Evolutionary conservation across 805 yeast genomes (phyloP).

Genomic region (Wickerhamomyces sydowiorum): DNA sequence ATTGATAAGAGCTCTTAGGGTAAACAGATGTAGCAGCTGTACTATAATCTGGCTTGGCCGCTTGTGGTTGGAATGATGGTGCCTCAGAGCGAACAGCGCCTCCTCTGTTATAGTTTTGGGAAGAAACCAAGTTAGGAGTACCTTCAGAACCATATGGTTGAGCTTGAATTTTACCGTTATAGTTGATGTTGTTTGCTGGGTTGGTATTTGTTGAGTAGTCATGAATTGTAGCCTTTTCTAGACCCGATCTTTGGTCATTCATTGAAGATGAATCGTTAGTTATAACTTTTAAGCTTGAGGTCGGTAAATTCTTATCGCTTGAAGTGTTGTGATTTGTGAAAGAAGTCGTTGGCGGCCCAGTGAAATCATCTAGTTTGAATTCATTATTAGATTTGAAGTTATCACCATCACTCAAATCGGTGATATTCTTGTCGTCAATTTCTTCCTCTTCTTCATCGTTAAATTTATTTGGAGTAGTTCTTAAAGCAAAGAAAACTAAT

Average conservation of each 20-base stretch:
- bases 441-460: slow-evolving; percentile 9
- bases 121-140: slow-evolving; percentile 20
- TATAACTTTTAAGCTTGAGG: slow-evolving; percentile 15
- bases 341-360: slow-evolving; percentile 2
- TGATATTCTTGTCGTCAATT: slow-evolving; percentile 13
- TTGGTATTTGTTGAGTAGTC: slow-evolving; percentile 17
- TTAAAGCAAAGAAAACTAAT: slow-evolving; percentile 36
- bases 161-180: slow-evolving; percentile 1
- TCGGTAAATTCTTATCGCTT: slow-evolving; percentile 9
- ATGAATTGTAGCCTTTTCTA: slow-evolving; percentile 18
- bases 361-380: slow-evolving; percentile 9
- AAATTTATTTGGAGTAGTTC: slow-evolving; percentile 11
- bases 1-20: slow-evolving; percentile 12
- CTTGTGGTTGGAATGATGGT: slow-evolving; percentile 15
- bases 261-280: slow-evolving; percentile 20
- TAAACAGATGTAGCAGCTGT: slow-evolving; percentile 5
- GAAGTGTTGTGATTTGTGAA: slow-evolving; percentile 3
- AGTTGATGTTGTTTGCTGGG: slow-evolving; percentile 1
- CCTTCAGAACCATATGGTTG: slow-evolving; percentile 11
- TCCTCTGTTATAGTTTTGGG: slow-evolving; percentile 17
- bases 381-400: slow-evolving; percentile 11
- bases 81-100: slow-evolving; percentile 20
- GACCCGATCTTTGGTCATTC: slow-evolving; percentile 8
- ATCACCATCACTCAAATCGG: slow-evolving; percentile 20
- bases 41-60: slow-evolving; percentile 19